Evolutionary conservation across 2,329 filamentous ascomycete genomes (phyloP).

Genomic region (Talaromyces atroroseus): DNA sequence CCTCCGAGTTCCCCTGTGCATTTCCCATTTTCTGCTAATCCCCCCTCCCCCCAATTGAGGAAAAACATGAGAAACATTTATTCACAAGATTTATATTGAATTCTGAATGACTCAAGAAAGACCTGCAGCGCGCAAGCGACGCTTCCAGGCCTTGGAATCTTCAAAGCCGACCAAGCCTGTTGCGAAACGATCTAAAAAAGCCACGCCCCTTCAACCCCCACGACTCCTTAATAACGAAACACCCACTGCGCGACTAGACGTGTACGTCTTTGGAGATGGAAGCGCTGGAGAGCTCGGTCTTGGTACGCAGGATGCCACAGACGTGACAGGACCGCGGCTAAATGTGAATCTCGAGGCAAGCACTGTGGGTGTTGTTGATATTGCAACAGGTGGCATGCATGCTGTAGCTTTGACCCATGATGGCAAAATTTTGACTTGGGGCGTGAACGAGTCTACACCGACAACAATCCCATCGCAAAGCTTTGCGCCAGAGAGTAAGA

Average conservation of each 20-base stretch:
- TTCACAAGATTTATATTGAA: background rate
- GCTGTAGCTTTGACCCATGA: conserved; percentile 67
- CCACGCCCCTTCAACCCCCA: background rate
- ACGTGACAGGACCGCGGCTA: conserved; percentile 26
- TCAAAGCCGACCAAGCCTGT: background rate
- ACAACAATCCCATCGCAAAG: conserved; percentile 47
- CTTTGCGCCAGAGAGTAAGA: conserved; percentile 59
- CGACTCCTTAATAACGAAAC: background rate
- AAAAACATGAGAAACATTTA: no score
- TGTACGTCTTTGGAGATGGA: conserved; percentile 5
- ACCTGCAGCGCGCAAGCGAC: background rate
- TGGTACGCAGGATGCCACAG: background rate
- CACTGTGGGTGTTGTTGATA: conserved; percentile 47
- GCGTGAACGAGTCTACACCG: conserved; percentile 74
- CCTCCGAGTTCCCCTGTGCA: background rate
- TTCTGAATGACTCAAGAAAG: background rate
- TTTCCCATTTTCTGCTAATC: no score
- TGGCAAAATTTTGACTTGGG: conserved; percentile 81
- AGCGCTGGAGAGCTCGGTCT: conserved; percentile 1
- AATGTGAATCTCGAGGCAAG: conserved; percentile 56
- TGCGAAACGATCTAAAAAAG: background rate
- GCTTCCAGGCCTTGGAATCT: background rate
- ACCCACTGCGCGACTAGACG: background rate
- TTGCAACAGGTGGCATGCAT: conserved; percentile 70
- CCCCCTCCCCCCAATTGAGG: no score